Evolutionary conservation across 768 basidiomycete species (phyloP).

Genomic region (Zangia roseola): DNA sequence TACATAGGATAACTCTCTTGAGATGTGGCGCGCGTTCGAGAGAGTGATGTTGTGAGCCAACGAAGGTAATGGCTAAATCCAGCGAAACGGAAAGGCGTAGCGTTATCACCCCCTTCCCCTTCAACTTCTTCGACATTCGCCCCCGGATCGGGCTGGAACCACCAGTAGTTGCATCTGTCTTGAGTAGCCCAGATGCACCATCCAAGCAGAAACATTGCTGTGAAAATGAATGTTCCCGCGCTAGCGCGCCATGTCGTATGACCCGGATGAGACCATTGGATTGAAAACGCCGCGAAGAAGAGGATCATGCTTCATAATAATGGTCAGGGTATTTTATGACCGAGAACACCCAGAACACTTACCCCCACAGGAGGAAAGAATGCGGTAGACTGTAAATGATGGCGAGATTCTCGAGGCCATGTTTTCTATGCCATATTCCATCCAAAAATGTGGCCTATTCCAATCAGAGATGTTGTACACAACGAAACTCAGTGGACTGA

Average conservation of each 20-base stretch:
- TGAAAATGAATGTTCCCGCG: constrained; percentile 31
- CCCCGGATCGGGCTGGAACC: constrained; percentile 25
- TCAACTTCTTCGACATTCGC: not conserved
- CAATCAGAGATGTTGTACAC: not conserved
- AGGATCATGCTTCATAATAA: constrained; percentile 23
- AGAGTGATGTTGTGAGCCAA: not conserved
- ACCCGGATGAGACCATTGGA: constrained; percentile 23
- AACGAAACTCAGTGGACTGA: constrained; percentile 27
- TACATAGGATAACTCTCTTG: constrained; percentile 4
- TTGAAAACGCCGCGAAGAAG: constrained; percentile 27
- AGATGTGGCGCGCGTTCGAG: not conserved
- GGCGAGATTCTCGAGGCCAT: constrained; percentile 52
- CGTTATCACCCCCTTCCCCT: not conserved
- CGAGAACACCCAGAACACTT: constrained; percentile 22
- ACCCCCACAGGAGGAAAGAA: constrained; percentile 61
- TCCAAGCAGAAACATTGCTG: constrained; percentile 33
- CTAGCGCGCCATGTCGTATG: constrained; percentile 15
- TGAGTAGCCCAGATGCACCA: constrained; percentile 42
- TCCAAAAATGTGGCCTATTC: constrained; percentile 15
- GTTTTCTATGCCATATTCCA: constrained; percentile 20
- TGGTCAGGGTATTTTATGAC: not conserved
- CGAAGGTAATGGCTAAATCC: not conserved
- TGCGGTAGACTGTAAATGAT: constrained; percentile 55
- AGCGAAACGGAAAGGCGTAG: not conserved
- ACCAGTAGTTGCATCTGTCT: constrained; percentile 19